phyloP scores from a whole-genome alignment of 2,329 filamentous ascomycete genomes.

The Penicillium sp. region DNA sequence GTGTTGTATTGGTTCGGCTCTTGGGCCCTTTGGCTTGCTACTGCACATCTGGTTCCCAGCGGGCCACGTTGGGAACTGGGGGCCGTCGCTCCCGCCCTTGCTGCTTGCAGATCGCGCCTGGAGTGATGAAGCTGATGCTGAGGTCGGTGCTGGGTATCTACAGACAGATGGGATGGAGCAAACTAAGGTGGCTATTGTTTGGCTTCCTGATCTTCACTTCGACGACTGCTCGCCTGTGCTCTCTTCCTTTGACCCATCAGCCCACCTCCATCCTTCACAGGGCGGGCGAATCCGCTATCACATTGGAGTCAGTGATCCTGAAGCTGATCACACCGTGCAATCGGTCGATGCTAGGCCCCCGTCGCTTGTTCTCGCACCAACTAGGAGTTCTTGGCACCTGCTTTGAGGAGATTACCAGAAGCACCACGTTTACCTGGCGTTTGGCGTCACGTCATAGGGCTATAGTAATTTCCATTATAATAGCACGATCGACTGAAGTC shows the following conservation, averaged over 20 bases:
- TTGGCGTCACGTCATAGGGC: not conserved
- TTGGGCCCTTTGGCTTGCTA: constrained; percentile 1
- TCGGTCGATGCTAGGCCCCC: constrained; percentile 4
- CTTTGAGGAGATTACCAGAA: constrained; percentile 1
- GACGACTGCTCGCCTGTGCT: not conserved
- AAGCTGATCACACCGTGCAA: not conserved
- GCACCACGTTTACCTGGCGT: not conserved
- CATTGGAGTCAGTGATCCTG: not conserved
- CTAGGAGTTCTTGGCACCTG: constrained; percentile 9
- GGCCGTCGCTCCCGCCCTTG: constrained; percentile 17
- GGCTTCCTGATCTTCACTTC: not conserved
- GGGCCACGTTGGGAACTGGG: constrained; percentile 19
- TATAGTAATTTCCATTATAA: not conserved
- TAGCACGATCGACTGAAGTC: constrained; percentile 11
- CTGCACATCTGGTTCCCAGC: constrained; percentile 9
- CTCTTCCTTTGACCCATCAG: not conserved
- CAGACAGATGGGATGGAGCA: not conserved
- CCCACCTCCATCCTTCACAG: not conserved
- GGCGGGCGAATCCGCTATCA: not conserved
- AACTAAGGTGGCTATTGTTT: not conserved
- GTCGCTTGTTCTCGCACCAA: not conserved
- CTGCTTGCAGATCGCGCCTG: constrained; percentile 18
- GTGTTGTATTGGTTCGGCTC: constrained; percentile 13
- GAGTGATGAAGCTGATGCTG: not conserved
- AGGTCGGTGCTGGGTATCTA: not conserved